These are phyloP conservation scores for Chrysosporium queenslandicum DNA, from an alignment of 2,329 filamentous ascomycete genomes.

Conservation along the genomic window DNA sequence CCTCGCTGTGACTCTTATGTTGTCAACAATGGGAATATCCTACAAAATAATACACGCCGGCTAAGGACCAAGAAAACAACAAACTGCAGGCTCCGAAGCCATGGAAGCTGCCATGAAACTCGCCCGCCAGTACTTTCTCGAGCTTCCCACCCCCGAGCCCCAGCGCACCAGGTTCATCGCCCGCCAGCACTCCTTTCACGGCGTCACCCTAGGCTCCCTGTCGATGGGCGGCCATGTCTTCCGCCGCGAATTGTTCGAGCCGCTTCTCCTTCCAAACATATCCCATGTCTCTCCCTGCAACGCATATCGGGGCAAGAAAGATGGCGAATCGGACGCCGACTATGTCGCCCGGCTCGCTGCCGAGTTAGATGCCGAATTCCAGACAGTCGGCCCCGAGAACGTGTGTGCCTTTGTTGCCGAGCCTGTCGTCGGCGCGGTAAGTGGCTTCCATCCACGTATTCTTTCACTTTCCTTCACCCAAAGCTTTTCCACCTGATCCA, in stretches of 20 bases:
- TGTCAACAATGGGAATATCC: background rate
- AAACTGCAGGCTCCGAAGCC: conserved; percentile 51
- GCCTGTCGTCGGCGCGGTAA: conserved; percentile 59
- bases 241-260: conserved; percentile 53
- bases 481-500: background rate
- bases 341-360: conserved; percentile 53
- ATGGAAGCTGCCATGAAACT: conserved; percentile 60
- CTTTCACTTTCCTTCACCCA: background rate
- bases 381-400: conserved; percentile 51
- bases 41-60: background rate
- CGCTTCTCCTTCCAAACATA: conserved; percentile 47
- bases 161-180: conserved; percentile 53
- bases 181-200: conserved; percentile 58
- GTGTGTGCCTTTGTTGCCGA: conserved; percentile 66
- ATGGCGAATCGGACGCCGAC: conserved; percentile 45
- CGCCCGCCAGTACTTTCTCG: conserved; percentile 55
- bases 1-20: background rate
- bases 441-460: conserved; percentile 20
- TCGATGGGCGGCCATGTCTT: conserved; percentile 53
- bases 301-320: conserved; percentile 48
- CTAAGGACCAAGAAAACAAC: background rate
- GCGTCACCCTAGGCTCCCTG: conserved; percentile 58
- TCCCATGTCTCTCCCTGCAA: conserved; percentile 58
- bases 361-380: conserved; percentile 60
- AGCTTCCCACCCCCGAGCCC: conserved; percentile 44